phyloP scores from a whole-genome alignment of 2,329 filamentous ascomycete species.

The Sporothrix brunneoviolacea region DNA sequence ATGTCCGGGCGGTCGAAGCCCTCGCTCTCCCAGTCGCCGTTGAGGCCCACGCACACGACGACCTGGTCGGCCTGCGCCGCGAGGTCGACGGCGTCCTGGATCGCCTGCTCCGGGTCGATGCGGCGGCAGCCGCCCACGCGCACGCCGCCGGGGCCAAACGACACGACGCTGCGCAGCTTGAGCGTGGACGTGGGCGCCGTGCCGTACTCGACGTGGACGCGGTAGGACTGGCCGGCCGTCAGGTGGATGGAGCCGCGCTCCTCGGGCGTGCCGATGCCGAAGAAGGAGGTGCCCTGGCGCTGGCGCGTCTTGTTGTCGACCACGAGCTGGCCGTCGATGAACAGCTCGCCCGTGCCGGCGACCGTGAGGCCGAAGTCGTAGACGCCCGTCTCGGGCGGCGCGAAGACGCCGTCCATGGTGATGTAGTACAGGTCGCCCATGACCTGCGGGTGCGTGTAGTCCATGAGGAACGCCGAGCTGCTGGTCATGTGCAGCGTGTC shows the following conservation, averaged over 20 bases:
- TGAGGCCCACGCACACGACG: constrained; percentile 53
- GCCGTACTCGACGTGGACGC: constrained; percentile 23
- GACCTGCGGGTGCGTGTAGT: constrained; percentile 39
- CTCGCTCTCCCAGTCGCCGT: constrained; percentile 29
- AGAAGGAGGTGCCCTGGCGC: constrained; percentile 26
- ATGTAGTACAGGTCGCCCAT: constrained; percentile 30
- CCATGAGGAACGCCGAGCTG: constrained; percentile 39
- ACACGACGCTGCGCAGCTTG: constrained; percentile 29
- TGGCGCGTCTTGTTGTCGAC: constrained; percentile 29
- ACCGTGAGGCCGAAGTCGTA: constrained; percentile 29
- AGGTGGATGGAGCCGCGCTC: constrained; percentile 24
- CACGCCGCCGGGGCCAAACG: constrained; percentile 39
- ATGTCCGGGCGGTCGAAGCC: constrained; percentile 19
- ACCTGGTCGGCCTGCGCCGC: constrained; percentile 52
- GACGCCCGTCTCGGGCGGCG: constrained; percentile 23
- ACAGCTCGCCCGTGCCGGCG: constrained; percentile 28
- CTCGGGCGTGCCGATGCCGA: constrained; percentile 27
- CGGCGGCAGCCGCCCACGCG: constrained; percentile 12
- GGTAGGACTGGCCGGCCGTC: constrained; percentile 25
- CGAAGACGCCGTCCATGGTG: constrained; percentile 29
- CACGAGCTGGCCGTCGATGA: constrained; percentile 28
- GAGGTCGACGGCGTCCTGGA: constrained; percentile 14
- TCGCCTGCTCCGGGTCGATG: constrained; percentile 12
- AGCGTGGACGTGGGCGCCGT: constrained; percentile 11
- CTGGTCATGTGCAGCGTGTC: constrained; percentile 38